These are phyloP conservation scores for Bacterosira constricta DNA, from an alignment of 108 stramenopile species.

Conservation along the genomic window DNA sequence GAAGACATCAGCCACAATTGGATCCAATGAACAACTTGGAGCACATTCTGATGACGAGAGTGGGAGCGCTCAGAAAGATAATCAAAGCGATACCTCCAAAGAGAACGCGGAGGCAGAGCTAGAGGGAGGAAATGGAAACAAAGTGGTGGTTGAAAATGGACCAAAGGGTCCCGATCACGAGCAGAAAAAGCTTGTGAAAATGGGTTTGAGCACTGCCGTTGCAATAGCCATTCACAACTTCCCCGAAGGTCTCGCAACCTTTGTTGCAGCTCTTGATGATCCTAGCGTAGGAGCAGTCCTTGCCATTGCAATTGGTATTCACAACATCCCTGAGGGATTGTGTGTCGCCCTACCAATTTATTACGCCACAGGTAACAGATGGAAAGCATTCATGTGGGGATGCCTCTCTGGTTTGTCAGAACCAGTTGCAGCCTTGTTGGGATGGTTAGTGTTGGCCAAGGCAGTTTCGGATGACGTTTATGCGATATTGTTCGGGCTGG, in stretches of 20 bases:
- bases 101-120: not conserved
- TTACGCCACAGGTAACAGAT: constrained; percentile 83
- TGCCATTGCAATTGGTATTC: constrained; percentile 87
- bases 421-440: constrained; percentile 76
- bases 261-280: constrained; percentile 76
- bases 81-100: constrained; percentile 8
- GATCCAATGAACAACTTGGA: constrained; percentile 17
- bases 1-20: constrained; percentile 20
- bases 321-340: constrained; percentile 92
- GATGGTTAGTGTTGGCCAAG: constrained; percentile 67
- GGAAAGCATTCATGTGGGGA: constrained; percentile 84
- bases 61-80: constrained; percentile 1
- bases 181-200: constrained; percentile 45
- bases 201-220: constrained; percentile 75
- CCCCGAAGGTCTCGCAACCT: constrained; percentile 92
- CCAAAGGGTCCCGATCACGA: constrained; percentile 11
- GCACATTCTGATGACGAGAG: constrained; percentile 6
- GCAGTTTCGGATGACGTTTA: constrained; percentile 53
- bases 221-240: constrained; percentile 91
- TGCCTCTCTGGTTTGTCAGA: constrained; percentile 76
- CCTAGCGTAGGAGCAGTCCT: constrained; percentile 76
- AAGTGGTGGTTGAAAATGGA: constrained; percentile 28
- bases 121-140: constrained; percentile 4
- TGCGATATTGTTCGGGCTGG: constrained; percentile 76
- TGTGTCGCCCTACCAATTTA: constrained; percentile 90